A percentile compares a stretch with the other conserved stretches of the same genome.
Evolutionary conservation across 2,329 filamentous ascomycete species (phyloP).

Genomic region (Alternaria metachromatica): DNA sequence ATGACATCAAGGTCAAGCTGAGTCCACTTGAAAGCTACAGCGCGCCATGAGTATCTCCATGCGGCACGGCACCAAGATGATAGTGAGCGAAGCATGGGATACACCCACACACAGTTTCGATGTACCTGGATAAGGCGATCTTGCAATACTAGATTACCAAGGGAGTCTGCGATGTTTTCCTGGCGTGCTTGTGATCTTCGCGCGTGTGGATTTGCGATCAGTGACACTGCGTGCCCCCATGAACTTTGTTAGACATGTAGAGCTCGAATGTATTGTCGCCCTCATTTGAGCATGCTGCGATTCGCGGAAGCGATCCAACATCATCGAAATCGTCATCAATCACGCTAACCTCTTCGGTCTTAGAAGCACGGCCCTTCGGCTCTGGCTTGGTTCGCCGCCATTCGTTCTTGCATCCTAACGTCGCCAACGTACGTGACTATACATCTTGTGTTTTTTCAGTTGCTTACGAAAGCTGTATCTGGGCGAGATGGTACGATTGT

Average conservation of each 20-base stretch:
- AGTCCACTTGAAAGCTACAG: constrained; percentile 9
- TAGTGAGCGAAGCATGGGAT: not conserved
- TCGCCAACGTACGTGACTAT: not conserved
- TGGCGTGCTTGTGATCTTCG: not conserved
- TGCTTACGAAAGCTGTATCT: not conserved
- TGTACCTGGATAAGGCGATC: too few relatives aligned
- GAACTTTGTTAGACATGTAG: not conserved
- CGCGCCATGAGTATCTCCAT: not conserved
- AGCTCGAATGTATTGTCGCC: not conserved
- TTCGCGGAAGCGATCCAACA: constrained; percentile 2
- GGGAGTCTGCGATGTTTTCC: not conserved
- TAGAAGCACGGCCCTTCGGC: constrained; percentile 5
- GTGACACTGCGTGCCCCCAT: not conserved
- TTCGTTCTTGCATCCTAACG: not conserved
- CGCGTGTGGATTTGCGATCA: not conserved
- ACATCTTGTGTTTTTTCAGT: constrained; percentile 1
- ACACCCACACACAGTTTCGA: not conserved
- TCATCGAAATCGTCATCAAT: constrained; percentile 8
- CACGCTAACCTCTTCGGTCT: constrained; percentile 6
- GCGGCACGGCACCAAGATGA: not conserved
- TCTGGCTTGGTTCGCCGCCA: not conserved
- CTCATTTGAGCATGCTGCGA: not conserved
- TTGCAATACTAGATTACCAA: not conserved
- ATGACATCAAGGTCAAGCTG: constrained; percentile 40
- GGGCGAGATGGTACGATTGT: constrained; percentile 62